Conservation (phyloP, 768 basidiomycete species). For the Tulasnella sp. region DNA sequence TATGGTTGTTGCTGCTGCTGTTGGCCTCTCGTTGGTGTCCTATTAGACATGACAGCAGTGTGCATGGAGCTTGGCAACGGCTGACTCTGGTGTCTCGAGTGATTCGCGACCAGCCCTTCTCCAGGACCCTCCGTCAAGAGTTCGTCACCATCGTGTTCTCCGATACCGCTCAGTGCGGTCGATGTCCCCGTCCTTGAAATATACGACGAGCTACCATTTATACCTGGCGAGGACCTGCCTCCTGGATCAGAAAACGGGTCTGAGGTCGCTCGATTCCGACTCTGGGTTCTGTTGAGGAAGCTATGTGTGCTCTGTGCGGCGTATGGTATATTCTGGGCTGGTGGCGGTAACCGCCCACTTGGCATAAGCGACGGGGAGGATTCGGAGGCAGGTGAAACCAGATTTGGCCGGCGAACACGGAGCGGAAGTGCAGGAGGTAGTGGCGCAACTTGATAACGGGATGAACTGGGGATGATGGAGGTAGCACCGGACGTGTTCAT, state of each 20-base stretch:
- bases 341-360: neutral
- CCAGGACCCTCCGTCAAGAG: too few species aligned
- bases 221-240: neutral
- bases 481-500: too few species aligned
- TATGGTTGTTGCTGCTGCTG: neutral
- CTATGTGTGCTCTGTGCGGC: neutral
- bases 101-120: neutral
- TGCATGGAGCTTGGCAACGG: neutral
- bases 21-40: neutral
- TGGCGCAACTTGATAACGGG: neutral
- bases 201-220: neutral
- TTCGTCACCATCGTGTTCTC: neutral
- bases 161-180: neutral
- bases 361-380: neutral
- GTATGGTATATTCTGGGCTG: neutral
- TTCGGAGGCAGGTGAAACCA: neutral
- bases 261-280: conserved; percentile 2
- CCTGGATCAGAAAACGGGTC: conserved; percentile 12
- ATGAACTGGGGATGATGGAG: neutral
- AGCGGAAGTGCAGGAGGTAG: conserved; percentile 8
- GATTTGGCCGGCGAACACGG: neutral
- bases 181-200: neutral
- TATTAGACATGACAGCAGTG: neutral
- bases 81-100: conserved; percentile 7
- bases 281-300: neutral